phyloP scores from a whole-genome alignment of 1,284 basidiomycete species.

The Takashimella tepidaria region DNA sequence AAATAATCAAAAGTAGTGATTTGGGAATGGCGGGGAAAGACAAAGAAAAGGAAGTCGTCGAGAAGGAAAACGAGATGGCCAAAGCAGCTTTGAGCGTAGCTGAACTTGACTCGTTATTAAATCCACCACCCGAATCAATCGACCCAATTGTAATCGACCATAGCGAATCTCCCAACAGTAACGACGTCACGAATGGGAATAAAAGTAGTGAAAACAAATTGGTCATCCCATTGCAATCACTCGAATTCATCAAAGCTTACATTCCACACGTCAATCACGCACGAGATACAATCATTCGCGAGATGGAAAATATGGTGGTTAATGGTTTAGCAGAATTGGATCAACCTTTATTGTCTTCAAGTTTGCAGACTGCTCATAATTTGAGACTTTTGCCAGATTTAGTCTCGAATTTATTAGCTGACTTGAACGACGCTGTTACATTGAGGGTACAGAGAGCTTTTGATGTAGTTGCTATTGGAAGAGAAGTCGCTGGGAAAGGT shows the following conservation, averaged over 20 bases:
- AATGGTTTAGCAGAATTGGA: slow-evolving; percentile 70
- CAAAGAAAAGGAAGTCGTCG: slow-evolving; percentile 40
- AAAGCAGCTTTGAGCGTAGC: slow-evolving; percentile 86
- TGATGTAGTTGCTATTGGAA: slow-evolving; percentile 76
- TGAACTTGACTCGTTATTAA: slow-evolving; percentile 55
- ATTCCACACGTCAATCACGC: slow-evolving; percentile 66
- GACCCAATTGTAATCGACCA: not conserved
- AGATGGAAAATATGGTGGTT: slow-evolving; percentile 85
- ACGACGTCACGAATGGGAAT: not conserved
- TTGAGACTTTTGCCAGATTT: slow-evolving; percentile 76
- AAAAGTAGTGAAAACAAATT: not conserved
- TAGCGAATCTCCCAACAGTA: no score
- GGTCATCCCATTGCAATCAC: slow-evolving; percentile 54
- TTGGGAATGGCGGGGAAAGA: slow-evolving; percentile 13
- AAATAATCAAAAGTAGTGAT: slow-evolving; percentile 26
- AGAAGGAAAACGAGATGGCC: slow-evolving; percentile 75
- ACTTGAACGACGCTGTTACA: slow-evolving; percentile 78
- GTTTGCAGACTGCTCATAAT: slow-evolving; percentile 91
- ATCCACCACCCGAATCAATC: not conserved
- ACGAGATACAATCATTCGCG: slow-evolving; percentile 62
- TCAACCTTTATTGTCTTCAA: slow-evolving; percentile 79
- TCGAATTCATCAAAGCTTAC: slow-evolving; percentile 65
- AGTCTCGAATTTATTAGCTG: slow-evolving; percentile 70
- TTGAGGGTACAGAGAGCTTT: slow-evolving; percentile 74
- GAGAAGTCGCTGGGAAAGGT: slow-evolving; percentile 75